Evolutionary conservation across 257 asterid genomes (phyloP).

Genomic region (Plantago elongata): DNA sequence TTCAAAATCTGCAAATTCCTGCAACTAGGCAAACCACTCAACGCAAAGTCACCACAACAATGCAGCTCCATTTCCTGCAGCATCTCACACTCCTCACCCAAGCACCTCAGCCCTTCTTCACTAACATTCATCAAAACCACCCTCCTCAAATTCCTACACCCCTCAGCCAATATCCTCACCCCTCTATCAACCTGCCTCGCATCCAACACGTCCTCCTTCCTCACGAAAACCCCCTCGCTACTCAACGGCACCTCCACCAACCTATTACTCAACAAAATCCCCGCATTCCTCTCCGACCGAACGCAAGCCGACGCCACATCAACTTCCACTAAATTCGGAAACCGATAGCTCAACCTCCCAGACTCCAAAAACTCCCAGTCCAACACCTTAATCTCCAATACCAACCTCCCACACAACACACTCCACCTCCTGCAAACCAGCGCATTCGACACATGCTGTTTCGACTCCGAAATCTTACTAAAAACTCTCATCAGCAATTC

Average conservation of each 20-base stretch:
- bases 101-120: constrained; percentile 52
- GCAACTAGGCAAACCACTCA: constrained; percentile 56
- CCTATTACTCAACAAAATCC: constrained; percentile 59
- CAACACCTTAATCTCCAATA: constrained; percentile 49
- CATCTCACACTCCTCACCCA: constrained; percentile 72
- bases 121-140: constrained; percentile 56
- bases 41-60: constrained; percentile 47
- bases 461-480: constrained; percentile 32
- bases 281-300: constrained; percentile 44
- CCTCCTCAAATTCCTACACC: constrained; percentile 58
- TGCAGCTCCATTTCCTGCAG: constrained; percentile 93
- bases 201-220: constrained; percentile 43
- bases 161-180: constrained; percentile 61
- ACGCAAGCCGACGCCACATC: constrained; percentile 47
- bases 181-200: constrained; percentile 56
- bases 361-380: constrained; percentile 95
- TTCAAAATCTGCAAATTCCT: constrained; percentile 80
- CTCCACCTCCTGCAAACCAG: constrained; percentile 89
- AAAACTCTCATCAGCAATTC: constrained; percentile 53
- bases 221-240: constrained; percentile 43
- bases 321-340: constrained; percentile 66
- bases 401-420: constrained; percentile 56
- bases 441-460: constrained; percentile 52
- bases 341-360: constrained; percentile 67
- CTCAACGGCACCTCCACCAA: constrained; percentile 48